Conservation (phyloP, 2,329 filamentous ascomycete species). For the Penicillium crustosum region DNA sequence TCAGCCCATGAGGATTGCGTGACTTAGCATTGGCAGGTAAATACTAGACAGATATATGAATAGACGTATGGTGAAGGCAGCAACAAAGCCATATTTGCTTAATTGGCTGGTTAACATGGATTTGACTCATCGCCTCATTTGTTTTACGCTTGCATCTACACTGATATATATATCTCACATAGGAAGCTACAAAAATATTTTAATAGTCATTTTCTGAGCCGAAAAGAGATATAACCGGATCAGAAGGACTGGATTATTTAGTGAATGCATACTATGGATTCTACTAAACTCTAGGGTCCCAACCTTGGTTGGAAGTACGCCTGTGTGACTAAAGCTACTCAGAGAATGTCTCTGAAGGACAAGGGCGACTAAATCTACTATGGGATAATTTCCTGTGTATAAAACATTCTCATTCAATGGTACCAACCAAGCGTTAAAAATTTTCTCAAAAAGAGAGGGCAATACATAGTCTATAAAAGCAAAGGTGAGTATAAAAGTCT, state of each 20-base stretch:
- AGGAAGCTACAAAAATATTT: not conserved
- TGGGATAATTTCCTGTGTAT: not conserved
- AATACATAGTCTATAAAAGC: not conserved
- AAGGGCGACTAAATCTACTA: not conserved
- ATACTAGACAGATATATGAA: not conserved
- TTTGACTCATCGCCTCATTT: too few relatives aligned
- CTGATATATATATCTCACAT: too few relatives aligned
- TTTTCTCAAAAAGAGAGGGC: not conserved
- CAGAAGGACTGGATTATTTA: not conserved
- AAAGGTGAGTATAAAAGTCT: not conserved
- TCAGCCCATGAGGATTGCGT: not conserved
- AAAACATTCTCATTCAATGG: not conserved
- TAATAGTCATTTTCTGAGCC: fast-evolving
- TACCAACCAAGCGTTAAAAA: not conserved
- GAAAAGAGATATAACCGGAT: not conserved
- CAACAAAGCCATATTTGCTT: not conserved
- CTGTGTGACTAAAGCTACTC: not conserved
- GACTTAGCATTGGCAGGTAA: not conserved
- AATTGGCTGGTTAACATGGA: not conserved
- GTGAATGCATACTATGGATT: not conserved
- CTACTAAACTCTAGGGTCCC: not conserved
- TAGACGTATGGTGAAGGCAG: not conserved
- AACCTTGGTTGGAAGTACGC: not conserved
- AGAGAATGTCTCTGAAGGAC: not conserved
- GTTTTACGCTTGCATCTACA: too few relatives aligned